Evolutionary conservation across 805 yeast genomes (phyloP).

Genomic region (Helenozyma baotianmanensis): DNA sequence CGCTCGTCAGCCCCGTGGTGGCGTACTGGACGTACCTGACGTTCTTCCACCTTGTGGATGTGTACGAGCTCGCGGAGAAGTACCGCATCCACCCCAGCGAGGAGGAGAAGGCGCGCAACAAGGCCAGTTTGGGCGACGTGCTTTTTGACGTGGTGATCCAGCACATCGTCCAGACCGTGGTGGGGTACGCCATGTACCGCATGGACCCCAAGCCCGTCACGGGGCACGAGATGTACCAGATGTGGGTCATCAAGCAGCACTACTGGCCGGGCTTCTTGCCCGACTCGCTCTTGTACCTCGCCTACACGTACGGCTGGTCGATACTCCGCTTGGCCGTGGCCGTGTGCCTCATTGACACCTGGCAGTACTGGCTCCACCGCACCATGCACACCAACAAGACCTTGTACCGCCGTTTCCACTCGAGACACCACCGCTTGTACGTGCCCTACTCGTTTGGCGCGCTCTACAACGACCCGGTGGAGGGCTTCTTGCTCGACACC

Average conservation of each 20-base stretch:
- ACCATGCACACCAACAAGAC: constrained; percentile 78
- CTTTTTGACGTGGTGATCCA: constrained; percentile 78
- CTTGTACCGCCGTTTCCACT: constrained; percentile 78
- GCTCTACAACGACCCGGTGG: constrained; percentile 86
- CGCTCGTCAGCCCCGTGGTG: constrained; percentile 69
- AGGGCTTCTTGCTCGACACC: constrained; percentile 90
- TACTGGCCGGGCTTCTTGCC: constrained; percentile 42
- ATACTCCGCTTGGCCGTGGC: constrained; percentile 54
- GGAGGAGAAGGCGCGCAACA: constrained; percentile 73
- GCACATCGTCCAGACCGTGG: constrained; percentile 75
- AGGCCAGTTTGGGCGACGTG: constrained; percentile 66
- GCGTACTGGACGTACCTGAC: constrained; percentile 81
- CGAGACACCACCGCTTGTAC: constrained; percentile 89
- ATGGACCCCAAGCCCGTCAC: constrained; percentile 56
- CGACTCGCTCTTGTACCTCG: constrained; percentile 40
- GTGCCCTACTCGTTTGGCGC: constrained; percentile 98
- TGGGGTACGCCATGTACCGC: constrained; percentile 52
- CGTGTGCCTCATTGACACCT: constrained; percentile 76
- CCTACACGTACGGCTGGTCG: constrained; percentile 65
- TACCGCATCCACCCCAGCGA: constrained; percentile 91
- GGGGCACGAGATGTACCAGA: constrained; percentile 43
- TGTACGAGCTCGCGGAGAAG: constrained; percentile 67
- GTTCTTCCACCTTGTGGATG: constrained; percentile 72
- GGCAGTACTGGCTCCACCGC: constrained; percentile 93
- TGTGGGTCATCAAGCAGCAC: constrained; percentile 45